Conservation (phyloP, 306 rosid genomes). For the Rubus parviflorus region DNA sequence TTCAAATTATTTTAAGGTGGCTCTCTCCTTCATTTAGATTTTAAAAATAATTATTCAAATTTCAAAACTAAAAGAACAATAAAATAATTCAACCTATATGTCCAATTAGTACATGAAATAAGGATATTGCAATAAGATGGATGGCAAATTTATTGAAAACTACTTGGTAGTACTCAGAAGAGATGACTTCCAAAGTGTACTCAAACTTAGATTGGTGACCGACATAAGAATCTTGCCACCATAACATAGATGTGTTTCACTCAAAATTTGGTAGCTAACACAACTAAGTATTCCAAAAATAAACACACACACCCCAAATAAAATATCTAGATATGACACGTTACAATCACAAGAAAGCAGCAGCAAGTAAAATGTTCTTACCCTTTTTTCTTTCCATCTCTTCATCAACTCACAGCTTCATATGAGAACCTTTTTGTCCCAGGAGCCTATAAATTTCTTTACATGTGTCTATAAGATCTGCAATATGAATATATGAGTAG, state of each 20-base stretch:
- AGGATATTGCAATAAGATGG: background rate
- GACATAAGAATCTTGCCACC: conserved; percentile 68
- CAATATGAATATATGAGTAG: background rate
- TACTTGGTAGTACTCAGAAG: background rate
- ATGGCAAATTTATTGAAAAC: background rate
- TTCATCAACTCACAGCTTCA: conserved; percentile 78
- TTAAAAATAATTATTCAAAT: no score
- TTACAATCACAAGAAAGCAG: conserved; percentile 25
- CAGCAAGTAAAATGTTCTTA: conserved; percentile 27
- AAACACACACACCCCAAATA: background rate
- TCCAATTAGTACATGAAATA: background rate
- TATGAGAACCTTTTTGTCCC: conserved; percentile 72
- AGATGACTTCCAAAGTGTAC: conserved; percentile 37
- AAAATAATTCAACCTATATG: background rate
- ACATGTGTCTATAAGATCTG: conserved; percentile 13
- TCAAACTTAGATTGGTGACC: conserved; percentile 79
- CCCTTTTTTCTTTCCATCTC: conserved; percentile 81
- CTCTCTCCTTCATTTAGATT: no score
- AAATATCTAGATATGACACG: conserved; percentile 12
- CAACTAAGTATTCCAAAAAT: conserved; percentile 78
- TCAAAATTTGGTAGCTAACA: conserved; percentile 73
- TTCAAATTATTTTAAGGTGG: no score
- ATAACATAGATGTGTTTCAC: conserved; percentile 76
- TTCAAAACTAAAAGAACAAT: background rate
- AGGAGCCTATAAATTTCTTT: conserved; percentile 52